A percentile compares a stretch with the other conserved stretches of the same genome.
These are phyloP conservation scores for Boletus vinaceobasis DNA, from an alignment of 768 basidiomycete genomes.

Conservation along the genomic window DNA sequence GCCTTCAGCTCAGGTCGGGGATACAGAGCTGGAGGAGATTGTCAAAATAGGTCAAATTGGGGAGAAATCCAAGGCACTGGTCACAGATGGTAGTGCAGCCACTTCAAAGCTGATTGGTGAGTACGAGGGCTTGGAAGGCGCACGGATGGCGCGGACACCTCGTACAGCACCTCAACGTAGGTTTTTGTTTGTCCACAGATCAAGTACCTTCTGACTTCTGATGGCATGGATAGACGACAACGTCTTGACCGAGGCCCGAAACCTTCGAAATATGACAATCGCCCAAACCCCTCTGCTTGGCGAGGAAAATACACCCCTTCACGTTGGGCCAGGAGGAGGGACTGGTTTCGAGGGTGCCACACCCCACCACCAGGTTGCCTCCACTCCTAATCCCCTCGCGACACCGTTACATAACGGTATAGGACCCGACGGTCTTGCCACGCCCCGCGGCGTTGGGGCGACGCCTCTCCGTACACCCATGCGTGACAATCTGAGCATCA, in stretches of 20 bases:
- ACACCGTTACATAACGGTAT: slow-evolving; percentile 67
- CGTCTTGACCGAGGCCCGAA: slow-evolving; percentile 91
- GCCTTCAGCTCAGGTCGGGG: slow-evolving; percentile 90
- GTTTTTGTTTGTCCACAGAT: slow-evolving; percentile 31
- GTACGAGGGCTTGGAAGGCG: slow-evolving; percentile 85
- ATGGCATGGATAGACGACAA: slow-evolving; percentile 70
- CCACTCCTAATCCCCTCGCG: slow-evolving; percentile 95
- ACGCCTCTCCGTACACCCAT: slow-evolving; percentile 94
- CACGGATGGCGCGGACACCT: slow-evolving; percentile 91
- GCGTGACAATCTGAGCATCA: slow-evolving; percentile 89
- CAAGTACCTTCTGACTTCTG: slow-evolving; percentile 9
- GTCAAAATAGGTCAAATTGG: slow-evolving; percentile 96
- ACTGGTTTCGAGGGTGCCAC: slow-evolving; percentile 96
- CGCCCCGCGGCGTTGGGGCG: slow-evolving; percentile 54
- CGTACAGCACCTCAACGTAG: slow-evolving; percentile 90
- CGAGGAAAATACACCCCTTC: slow-evolving; percentile 95
- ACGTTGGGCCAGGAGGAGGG: slow-evolving; percentile 65
- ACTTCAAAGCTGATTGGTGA: slow-evolving; percentile 86
- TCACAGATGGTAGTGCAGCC: slow-evolving; percentile 77
- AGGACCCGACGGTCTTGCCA: slow-evolving; percentile 43
- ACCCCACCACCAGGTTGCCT: slow-evolving; percentile 84
- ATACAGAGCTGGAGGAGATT: slow-evolving; percentile 93
- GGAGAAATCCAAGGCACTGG: slow-evolving; percentile 83
- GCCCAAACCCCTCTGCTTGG: slow-evolving; percentile 93
- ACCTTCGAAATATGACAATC: slow-evolving; percentile 90